A percentile compares a stretch with the other conserved stretches of the same genome.
Evolutionary conservation across 2,329 filamentous ascomycete genomes (phyloP).

Genomic region (Calonectria leucothoes): DNA sequence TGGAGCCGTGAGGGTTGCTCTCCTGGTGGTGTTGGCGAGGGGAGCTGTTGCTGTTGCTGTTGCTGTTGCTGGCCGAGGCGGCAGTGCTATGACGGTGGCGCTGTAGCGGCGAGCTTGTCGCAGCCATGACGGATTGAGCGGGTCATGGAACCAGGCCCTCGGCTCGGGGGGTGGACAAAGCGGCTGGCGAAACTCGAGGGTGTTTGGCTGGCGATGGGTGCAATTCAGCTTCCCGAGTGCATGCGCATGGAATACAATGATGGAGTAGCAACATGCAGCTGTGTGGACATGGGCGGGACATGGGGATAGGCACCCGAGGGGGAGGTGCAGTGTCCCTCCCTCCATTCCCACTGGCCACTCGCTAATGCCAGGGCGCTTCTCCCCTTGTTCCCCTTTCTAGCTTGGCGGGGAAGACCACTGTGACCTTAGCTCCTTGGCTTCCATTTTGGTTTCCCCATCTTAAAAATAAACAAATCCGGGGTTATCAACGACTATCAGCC

Average conservation of each 20-base stretch:
- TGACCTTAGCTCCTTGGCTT: slow-evolving; percentile 4
- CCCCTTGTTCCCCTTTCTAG: slow-evolving; percentile 4
- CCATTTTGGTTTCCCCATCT: background rate
- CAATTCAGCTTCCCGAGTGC: background rate
- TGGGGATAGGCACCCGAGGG: background rate
- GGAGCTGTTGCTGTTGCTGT: slow-evolving; percentile 25
- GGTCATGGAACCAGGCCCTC: slow-evolving; percentile 35
- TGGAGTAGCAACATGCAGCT: background rate
- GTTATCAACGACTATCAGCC: background rate
- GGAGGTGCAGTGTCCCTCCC: background rate
- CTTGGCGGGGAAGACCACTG: background rate
- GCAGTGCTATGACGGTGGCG: slow-evolving; percentile 36
- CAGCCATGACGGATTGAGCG: slow-evolving; percentile 39
- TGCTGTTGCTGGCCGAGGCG: slow-evolving; percentile 27
- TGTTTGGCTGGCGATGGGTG: background rate
- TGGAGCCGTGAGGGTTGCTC: slow-evolving; percentile 21
- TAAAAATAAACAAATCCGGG: slow-evolving; percentile 8
- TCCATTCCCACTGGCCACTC: background rate
- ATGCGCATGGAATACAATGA: background rate
- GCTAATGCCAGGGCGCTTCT: background rate
- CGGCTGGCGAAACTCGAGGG: background rate
- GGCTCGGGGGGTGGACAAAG: background rate
- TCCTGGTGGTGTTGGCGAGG: slow-evolving; percentile 20
- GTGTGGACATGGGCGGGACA: background rate
- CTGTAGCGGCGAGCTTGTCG: slow-evolving; percentile 37